These are phyloP conservation scores for Nicotiana tabacum DNA, from an alignment of 257 asterid species.

Conservation along the genomic window DNA sequence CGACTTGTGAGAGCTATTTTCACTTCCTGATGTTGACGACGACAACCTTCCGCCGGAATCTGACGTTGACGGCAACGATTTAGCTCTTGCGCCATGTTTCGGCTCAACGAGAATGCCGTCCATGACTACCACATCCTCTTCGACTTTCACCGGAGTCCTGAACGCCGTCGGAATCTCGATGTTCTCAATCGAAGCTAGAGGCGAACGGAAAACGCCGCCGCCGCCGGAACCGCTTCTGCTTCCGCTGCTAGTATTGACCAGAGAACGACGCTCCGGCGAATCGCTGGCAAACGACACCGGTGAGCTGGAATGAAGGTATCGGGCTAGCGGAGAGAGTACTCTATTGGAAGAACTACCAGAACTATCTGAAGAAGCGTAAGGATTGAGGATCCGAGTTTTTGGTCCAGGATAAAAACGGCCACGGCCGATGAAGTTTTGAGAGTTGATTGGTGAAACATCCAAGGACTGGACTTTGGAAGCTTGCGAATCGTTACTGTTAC, in stretches of 20 bases:
- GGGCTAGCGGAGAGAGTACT: conserved; percentile 27
- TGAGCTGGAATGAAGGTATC: conserved; percentile 4
- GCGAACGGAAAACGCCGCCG: conserved; percentile 6
- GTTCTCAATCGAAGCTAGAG: conserved; percentile 24
- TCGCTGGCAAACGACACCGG: background rate
- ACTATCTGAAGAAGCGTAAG: conserved; percentile 46
- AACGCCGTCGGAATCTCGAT: conserved; percentile 22
- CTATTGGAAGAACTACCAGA: conserved; percentile 30
- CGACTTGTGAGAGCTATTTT: conserved; percentile 24
- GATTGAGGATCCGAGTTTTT: conserved; percentile 35
- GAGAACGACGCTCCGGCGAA: conserved; percentile 2
- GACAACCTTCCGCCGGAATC: conserved; percentile 29
- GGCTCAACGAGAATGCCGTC: conserved; percentile 62
- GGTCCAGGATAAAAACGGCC: conserved; percentile 24
- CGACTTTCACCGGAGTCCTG: conserved; percentile 46
- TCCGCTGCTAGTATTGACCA: background rate
- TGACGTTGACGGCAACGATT: conserved; percentile 27
- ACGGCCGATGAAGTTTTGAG: conserved; percentile 21
- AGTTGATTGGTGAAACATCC: conserved; percentile 29
- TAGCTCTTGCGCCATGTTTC: conserved; percentile 17
- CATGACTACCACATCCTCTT: conserved; percentile 80
- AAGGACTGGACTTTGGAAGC: conserved; percentile 31
- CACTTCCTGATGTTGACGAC: conserved; percentile 22
- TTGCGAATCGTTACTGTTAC: conserved; percentile 20
- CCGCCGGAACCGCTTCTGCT: conserved; percentile 12